phyloP scores from a whole-genome alignment of 164 flowering plant species.

The Cinnamomum chago region DNA sequence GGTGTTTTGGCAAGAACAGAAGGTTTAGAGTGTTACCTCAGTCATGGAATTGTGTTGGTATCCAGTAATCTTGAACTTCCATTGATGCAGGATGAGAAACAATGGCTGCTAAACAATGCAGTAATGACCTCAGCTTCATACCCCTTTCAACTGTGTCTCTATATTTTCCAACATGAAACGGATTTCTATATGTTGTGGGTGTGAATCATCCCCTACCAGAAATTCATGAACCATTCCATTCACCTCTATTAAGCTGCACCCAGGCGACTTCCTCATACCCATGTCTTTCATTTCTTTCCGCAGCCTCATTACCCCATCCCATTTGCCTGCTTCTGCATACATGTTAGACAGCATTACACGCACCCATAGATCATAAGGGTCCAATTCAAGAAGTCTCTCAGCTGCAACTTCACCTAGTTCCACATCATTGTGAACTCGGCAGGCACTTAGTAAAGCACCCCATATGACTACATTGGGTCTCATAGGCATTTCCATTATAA shows the following conservation, averaged over 20 bases:
- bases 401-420: constrained; percentile 28
- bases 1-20: too few relatives aligned
- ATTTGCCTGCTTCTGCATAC: constrained; percentile 24
- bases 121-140: not conserved
- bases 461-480: constrained; percentile 26
- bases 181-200: constrained; percentile 13
- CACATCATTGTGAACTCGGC: constrained; percentile 28
- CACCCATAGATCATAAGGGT: constrained; percentile 26
- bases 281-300: constrained; percentile 28
- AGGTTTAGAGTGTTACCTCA: too few relatives aligned
- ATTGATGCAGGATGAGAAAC: too few relatives aligned
- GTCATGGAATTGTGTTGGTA: too few relatives aligned
- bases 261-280: constrained; percentile 24
- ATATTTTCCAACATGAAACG: constrained; percentile 11
- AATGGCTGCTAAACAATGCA: not conserved
- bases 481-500: constrained; percentile 26
- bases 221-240: constrained; percentile 21
- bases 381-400: constrained; percentile 24
- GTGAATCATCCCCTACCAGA: constrained; percentile 17
- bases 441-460: constrained; percentile 31
- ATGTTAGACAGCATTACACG: constrained; percentile 27
- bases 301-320: constrained; percentile 26
- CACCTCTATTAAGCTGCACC: constrained; percentile 27
- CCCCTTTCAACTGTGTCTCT: constrained; percentile 7
- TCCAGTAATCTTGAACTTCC: too few relatives aligned